Conservation (phyloP, 2,329 filamentous ascomycete genomes). For the Akanthomyces lecanii region DNA sequence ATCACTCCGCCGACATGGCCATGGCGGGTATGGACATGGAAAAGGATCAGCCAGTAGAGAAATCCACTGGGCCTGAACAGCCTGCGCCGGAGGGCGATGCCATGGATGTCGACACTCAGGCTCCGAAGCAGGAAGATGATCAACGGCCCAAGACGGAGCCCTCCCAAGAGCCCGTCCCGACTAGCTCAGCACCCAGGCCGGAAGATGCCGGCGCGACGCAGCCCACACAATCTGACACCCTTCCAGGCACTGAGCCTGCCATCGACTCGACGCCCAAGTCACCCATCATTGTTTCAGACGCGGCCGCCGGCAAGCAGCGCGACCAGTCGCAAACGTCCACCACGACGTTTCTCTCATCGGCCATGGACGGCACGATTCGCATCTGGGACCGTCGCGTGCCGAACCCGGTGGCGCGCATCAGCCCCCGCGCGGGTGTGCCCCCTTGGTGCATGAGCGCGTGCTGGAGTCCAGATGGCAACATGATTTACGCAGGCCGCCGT, state of each 20-base stretch:
- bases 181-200: neutral
- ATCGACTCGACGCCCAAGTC: constrained; percentile 22
- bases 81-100: constrained; percentile 21
- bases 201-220: neutral
- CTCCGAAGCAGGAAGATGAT: constrained; percentile 1
- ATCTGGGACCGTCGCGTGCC: constrained; percentile 85
- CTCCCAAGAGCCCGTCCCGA: neutral
- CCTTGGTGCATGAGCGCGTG: constrained; percentile 98
- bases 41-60: constrained; percentile 22
- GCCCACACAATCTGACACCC: constrained; percentile 6
- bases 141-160: neutral
- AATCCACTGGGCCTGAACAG: constrained; percentile 26
- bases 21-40: constrained; percentile 33
- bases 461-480: constrained; percentile 94
- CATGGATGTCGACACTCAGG: constrained; percentile 28
- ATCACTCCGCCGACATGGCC: constrained; percentile 41
- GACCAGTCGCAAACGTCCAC: constrained; percentile 61
- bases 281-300: constrained; percentile 29
- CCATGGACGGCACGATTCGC: constrained; percentile 82
- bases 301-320: constrained; percentile 36
- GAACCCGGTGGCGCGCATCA: constrained; percentile 74
- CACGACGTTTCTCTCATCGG: constrained; percentile 81
- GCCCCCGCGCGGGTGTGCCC: constrained; percentile 68
- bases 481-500: constrained; percentile 84
- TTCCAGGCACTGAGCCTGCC: neutral